Conservation (phyloP, 495 filamentous ascomycete genomes). For the Tuber umbilicatum region DNA sequence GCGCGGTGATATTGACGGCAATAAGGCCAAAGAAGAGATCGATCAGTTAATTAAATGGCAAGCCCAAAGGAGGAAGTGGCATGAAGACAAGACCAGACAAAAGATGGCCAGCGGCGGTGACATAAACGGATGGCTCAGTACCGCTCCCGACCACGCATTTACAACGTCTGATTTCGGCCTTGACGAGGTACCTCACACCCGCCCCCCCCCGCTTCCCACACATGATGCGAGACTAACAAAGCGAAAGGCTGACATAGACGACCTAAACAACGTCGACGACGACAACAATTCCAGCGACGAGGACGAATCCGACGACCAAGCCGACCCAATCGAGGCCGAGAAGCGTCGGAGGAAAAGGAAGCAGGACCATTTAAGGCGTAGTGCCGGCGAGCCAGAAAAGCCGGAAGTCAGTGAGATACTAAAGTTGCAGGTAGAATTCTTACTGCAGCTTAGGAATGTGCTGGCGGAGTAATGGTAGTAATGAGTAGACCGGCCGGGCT, state of each 20-base stretch:
- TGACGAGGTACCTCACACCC: slow-evolving; percentile 54
- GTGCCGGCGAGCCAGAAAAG: slow-evolving; percentile 84
- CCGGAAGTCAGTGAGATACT: slow-evolving; percentile 70
- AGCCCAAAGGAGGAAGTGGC: slow-evolving; percentile 89
- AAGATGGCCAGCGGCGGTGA: slow-evolving; percentile 90
- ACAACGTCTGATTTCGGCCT: slow-evolving; percentile 78
- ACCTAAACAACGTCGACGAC: slow-evolving; percentile 69
- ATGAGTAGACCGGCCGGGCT: background rate
- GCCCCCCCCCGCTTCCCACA: background rate
- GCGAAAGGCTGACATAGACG: slow-evolving; percentile 62
- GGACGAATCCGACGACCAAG: slow-evolving; percentile 66
- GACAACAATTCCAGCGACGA: slow-evolving; percentile 58
- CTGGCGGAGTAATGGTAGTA: slow-evolving; percentile 58
- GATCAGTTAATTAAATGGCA: slow-evolving; percentile 86
- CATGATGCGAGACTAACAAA: background rate
- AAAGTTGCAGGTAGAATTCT: slow-evolving; percentile 70
- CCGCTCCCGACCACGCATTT: slow-evolving; percentile 54
- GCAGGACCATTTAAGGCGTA: slow-evolving; percentile 71
- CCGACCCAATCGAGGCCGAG: slow-evolving; percentile 82
- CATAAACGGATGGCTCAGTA: slow-evolving; percentile 28
- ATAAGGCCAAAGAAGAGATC: slow-evolving; percentile 70
- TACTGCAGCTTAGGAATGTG: slow-evolving; percentile 77
- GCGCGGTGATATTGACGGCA: slow-evolving; percentile 59
- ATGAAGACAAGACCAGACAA: slow-evolving; percentile 91
- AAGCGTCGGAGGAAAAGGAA: slow-evolving; percentile 63